phyloP scores from a whole-genome alignment of 75 land plant species.

The Picea glauca region DNA sequence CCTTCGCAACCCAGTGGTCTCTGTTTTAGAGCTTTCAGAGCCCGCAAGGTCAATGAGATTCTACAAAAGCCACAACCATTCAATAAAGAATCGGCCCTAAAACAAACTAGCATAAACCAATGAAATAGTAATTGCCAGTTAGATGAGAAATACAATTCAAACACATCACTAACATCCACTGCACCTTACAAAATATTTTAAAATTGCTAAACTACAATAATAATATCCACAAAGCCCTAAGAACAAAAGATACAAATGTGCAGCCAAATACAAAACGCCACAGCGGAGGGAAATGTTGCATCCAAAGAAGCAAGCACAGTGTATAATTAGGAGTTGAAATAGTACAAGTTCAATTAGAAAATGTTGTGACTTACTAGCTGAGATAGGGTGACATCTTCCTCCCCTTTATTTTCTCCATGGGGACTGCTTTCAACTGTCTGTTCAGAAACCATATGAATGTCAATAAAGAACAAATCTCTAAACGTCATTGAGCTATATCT shows the following conservation, averaged over 20 bases:
- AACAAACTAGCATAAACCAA: slow-evolving; percentile 1
- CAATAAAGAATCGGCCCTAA: not conserved
- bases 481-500: not conserved
- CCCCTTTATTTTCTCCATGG: slow-evolving; percentile 48
- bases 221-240: not conserved
- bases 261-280: not conserved
- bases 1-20: slow-evolving; percentile 76
- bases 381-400: slow-evolving; percentile 63
- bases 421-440: slow-evolving; percentile 70
- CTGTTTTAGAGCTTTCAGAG: slow-evolving; percentile 88
- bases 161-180: not conserved
- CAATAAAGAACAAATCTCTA: not conserved
- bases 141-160: not conserved
- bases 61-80: slow-evolving; percentile 40
- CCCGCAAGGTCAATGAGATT: slow-evolving; percentile 95
- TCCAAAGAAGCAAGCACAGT: not conserved
- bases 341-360: not conserved
- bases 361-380: slow-evolving; percentile 26
- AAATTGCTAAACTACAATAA: not conserved
- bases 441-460: not conserved
- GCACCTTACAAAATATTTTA: not conserved
- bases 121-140: not conserved
- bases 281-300: not conserved
- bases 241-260: not conserved
- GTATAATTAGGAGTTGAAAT: not conserved